These are phyloP conservation scores for Blastomyces silverae DNA, from an alignment of 2,329 filamentous ascomycete species.

Conservation along the genomic window DNA sequence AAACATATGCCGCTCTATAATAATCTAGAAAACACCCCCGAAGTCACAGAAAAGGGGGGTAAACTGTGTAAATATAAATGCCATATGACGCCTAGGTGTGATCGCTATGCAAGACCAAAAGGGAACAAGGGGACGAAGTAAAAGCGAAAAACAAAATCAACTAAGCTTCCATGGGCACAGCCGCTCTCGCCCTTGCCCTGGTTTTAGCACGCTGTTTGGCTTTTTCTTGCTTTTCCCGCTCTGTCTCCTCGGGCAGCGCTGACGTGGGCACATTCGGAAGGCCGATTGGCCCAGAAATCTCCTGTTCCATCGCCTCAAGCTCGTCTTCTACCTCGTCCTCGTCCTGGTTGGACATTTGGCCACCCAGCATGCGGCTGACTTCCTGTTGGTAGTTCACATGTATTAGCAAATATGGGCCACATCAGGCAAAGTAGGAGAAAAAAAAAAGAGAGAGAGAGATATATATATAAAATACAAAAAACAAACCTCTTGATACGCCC, in stretches of 20 bases:
- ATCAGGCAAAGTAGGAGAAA: neutral
- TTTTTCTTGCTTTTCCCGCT: slow-evolving; percentile 28
- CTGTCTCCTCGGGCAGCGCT: slow-evolving; percentile 27
- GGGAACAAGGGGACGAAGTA: neutral
- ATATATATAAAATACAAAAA: neutral
- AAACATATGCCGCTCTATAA: slow-evolving; percentile 3
- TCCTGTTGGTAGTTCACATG: slow-evolving; percentile 51
- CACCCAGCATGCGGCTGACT: slow-evolving; percentile 82
- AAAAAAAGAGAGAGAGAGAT: neutral
- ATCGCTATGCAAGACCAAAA: slow-evolving; percentile 6
- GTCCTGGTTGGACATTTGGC: slow-evolving; percentile 84
- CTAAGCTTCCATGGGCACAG: slow-evolving; percentile 24
- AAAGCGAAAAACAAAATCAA: slow-evolving; percentile 17
- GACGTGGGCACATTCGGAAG: slow-evolving; percentile 39
- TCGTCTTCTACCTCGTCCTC: slow-evolving; percentile 98
- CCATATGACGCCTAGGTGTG: slow-evolving; percentile 2
- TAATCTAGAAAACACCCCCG: neutral
- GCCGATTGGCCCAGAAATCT: slow-evolving; percentile 42
- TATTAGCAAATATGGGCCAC: neutral
- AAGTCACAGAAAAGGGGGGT: neutral
- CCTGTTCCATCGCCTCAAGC: slow-evolving; percentile 68
- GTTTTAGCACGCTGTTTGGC: slow-evolving; percentile 32
- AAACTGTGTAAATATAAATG: neutral
- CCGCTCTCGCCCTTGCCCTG: slow-evolving; percentile 30
- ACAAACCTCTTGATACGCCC: slow-evolving; percentile 78